Evolutionary conservation across 2,329 filamentous ascomycete species (phyloP).

Genomic region (Exophiala aquamarina): DNA sequence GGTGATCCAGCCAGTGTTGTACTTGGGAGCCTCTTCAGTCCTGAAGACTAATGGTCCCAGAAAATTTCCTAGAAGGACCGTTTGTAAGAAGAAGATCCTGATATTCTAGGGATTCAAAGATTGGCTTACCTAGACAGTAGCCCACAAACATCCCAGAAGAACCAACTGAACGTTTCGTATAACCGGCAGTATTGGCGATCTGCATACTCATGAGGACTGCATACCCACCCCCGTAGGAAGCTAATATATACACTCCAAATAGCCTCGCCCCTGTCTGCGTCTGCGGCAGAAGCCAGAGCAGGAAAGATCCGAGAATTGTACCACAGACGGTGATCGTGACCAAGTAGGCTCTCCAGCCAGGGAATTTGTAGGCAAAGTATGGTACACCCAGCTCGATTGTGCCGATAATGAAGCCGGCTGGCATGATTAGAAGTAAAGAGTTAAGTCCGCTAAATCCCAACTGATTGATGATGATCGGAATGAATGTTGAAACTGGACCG

Average conservation of each 20-base stretch:
- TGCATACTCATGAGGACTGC: conserved; percentile 52
- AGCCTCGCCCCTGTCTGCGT: conserved; percentile 44
- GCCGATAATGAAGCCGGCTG: conserved; percentile 38
- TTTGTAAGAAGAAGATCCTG: background rate
- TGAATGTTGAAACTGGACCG: conserved; percentile 64
- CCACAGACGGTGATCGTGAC: conserved; percentile 42
- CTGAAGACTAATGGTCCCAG: conserved; percentile 37
- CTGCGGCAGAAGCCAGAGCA: conserved; percentile 47
- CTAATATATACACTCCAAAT: conserved; percentile 52
- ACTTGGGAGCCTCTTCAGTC: conserved; percentile 32
- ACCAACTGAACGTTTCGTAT: conserved; percentile 27
- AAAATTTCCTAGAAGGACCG: conserved; percentile 28
- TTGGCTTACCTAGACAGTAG: conserved; percentile 40
- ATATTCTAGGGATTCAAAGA: conserved; percentile 42
- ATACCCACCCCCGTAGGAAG: conserved; percentile 48
- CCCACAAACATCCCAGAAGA: conserved; percentile 25
- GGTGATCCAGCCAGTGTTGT: conserved; percentile 35
- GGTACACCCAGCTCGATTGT: conserved; percentile 41
- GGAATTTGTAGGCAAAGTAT: conserved; percentile 41
- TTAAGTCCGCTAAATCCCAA: conserved; percentile 66
- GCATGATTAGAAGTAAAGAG: conserved; percentile 62
- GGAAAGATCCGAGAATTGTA: conserved; percentile 42
- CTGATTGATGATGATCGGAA: conserved; percentile 68
- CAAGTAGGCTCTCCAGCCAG: conserved; percentile 38
- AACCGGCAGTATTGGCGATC: conserved; percentile 35